phyloP scores from a whole-genome alignment of 129 eudicot species.

The Centella asiatica region DNA sequence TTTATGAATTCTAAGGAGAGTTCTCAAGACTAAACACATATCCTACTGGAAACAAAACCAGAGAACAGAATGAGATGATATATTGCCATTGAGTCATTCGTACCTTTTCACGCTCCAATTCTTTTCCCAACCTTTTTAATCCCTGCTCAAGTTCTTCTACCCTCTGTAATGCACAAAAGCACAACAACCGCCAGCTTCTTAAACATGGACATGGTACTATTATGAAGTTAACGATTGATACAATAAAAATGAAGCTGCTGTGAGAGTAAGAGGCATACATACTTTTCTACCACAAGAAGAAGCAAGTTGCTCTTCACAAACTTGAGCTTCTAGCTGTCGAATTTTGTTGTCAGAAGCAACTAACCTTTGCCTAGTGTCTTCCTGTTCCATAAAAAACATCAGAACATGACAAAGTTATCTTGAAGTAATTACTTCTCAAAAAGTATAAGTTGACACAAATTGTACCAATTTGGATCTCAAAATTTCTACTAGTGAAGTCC shows the following conservation, averaged over 20 bases:
- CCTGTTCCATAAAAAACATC: conserved; percentile 35
- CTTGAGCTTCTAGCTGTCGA: conserved; percentile 70
- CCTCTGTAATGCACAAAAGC: conserved; percentile 38
- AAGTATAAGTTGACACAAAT: conserved; percentile 12
- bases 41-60: background rate
- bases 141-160: conserved; percentile 78
- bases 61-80: conserved; percentile 7
- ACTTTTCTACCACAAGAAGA: conserved; percentile 46
- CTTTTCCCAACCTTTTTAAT: conserved; percentile 54
- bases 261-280: conserved; percentile 12
- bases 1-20: no score
- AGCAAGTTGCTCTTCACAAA: conserved; percentile 49
- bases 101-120: conserved; percentile 94
- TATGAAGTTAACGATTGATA: background rate
- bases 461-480: conserved; percentile 79
- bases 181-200: conserved; percentile 8
- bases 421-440: background rate
- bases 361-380: conserved; percentile 74
- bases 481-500: conserved; percentile 57
- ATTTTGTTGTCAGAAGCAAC: conserved; percentile 71
- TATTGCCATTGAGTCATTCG: conserved; percentile 26
- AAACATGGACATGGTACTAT: background rate
- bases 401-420: conserved; percentile 11
- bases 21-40: background rate
- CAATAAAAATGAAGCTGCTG: conserved; percentile 8